Evolutionary conservation across 495 filamentous ascomycete genomes (phyloP).

Genomic region (Elaphomyces granulatus): DNA sequence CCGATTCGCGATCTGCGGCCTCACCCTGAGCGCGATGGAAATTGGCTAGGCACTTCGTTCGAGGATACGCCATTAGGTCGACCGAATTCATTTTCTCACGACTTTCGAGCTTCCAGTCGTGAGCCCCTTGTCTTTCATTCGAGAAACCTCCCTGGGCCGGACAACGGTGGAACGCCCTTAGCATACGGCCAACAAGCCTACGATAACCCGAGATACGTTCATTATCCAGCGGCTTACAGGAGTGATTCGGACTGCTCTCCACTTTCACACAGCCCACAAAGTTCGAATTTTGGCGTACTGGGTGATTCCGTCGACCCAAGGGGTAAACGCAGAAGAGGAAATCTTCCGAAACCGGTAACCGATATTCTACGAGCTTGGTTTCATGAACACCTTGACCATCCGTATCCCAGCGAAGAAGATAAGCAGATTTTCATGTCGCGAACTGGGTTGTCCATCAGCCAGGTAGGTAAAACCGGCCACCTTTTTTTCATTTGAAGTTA

Average conservation of each 20-base stretch:
- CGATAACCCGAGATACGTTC: slow-evolving; percentile 13
- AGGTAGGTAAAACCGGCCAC: slow-evolving; percentile 30
- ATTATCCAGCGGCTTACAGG: slow-evolving; percentile 19
- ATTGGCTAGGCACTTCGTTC: slow-evolving; percentile 13
- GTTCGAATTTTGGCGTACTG: slow-evolving; percentile 32
- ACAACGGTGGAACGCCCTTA: slow-evolving; percentile 8
- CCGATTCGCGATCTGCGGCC: slow-evolving; percentile 30
- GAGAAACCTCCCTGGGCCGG: not conserved
- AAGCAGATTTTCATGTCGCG: slow-evolving; percentile 66
- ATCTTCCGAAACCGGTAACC: slow-evolving; percentile 75
- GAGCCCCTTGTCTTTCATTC: not conserved
- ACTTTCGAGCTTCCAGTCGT: slow-evolving; percentile 1
- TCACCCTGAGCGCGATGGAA: slow-evolving; percentile 18
- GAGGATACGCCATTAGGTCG: slow-evolving; percentile 17
- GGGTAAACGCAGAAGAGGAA: slow-evolving; percentile 57
- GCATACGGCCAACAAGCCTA: slow-evolving; percentile 1
- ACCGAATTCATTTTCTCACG: not conserved
- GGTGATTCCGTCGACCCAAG: slow-evolving; percentile 27
- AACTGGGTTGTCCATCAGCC: slow-evolving; percentile 69
- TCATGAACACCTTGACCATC: slow-evolving; percentile 56
- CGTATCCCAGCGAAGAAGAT: slow-evolving; percentile 83
- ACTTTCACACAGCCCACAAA: slow-evolving; percentile 7
- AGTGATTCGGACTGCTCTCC: slow-evolving; percentile 20
- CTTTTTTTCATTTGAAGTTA: not conserved
- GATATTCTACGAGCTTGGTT: slow-evolving; percentile 76